Base-by-base conservation (phyloP, 1,139 yeast species). In the Keqinozyma sinolaborantium region DNA sequence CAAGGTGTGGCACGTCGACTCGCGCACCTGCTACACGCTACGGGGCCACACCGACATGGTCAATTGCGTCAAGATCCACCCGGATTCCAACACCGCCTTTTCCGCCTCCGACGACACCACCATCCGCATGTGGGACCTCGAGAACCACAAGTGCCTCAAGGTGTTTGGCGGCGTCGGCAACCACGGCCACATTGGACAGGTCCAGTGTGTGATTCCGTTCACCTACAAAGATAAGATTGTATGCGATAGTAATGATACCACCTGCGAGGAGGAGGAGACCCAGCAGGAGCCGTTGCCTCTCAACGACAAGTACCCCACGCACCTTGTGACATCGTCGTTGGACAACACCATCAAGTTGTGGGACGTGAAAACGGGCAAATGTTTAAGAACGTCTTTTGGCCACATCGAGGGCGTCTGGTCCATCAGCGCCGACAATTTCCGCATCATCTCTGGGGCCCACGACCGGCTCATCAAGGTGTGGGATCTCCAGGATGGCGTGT, bases 371-470 rank as follows among this genome's bases (percentile, higher is more conserved):
- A 77, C 94, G 0, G 97, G 97, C 3, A 77, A 78, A 54, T 90
- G 97, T 51, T 77, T 87, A 13, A 71, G 97, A 36, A 90, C 98
- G 0, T 90, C 92, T 54, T 90, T 90, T 60, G 98, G 98, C 4
- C 98, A 92, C 51, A 87, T 90, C 33, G 97, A 92, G 58, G 97
- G 97, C 13, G 95, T 92, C 13, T 90, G 97, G 97, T 86, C 92
- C 25, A 83, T 92, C 38, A 87, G 92, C 12, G 95, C 97, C 0
- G 97, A 92, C 61, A 88, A 92, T 26, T 92, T 92, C 68, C 73
- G 98, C 44, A 84, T 92, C 28, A 85, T 90, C 12, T 81, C 94
- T 51, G 97, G 97, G 2, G 92, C 96, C 2, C 97, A 90, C 51
- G 97, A 92, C 60, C 73, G 87, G 42, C 68, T 81, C 33, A 84